phyloP scores from a whole-genome alignment of 1,284 basidiomycete species.

The Singerocomus inundabilis region DNA sequence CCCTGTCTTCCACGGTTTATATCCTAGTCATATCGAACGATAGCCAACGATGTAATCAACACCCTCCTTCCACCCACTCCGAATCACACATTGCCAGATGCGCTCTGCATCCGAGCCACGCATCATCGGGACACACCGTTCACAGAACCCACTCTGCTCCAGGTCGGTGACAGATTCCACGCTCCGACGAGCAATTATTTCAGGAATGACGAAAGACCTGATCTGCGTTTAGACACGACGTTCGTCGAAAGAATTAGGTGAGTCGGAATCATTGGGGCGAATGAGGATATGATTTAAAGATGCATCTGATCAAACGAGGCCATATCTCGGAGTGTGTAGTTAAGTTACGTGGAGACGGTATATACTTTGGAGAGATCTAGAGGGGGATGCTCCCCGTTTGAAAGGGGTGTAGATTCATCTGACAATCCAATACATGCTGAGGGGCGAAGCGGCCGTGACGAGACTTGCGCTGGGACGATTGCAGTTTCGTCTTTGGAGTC shows the following conservation, averaged over 20 bases:
- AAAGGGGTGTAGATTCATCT: conserved; percentile 35
- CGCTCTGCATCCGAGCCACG: conserved; percentile 61
- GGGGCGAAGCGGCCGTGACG: conserved; percentile 61
- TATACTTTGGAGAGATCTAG: too few species aligned
- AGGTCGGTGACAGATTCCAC: conserved; percentile 70
- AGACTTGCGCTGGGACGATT: conserved; percentile 89
- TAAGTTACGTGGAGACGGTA: conserved; percentile 80
- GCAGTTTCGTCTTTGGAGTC: conserved; percentile 80
- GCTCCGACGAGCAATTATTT: conserved; percentile 63
- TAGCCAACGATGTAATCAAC: conserved; percentile 69
- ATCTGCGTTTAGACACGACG: conserved; percentile 82
- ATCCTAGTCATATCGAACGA: conserved; percentile 72
- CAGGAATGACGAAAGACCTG: conserved; percentile 70
- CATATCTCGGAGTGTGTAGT: conserved; percentile 76
- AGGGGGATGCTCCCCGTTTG: conserved; percentile 43
- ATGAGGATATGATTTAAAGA: conserved; percentile 79
- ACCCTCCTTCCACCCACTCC: conserved; percentile 76
- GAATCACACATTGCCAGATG: conserved; percentile 66
- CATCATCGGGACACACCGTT: conserved; percentile 76
- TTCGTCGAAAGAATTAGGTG: conserved; percentile 87
- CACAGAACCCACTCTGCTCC: conserved; percentile 67
- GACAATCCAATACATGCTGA: conserved; percentile 44
- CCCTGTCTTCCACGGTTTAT: conserved; percentile 74
- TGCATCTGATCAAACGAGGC: conserved; percentile 60
- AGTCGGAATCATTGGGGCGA: conserved; percentile 89